Base-by-base conservation (phyloP, 1,284 basidiomycete genomes). In the Puccinia hordei region DNA sequence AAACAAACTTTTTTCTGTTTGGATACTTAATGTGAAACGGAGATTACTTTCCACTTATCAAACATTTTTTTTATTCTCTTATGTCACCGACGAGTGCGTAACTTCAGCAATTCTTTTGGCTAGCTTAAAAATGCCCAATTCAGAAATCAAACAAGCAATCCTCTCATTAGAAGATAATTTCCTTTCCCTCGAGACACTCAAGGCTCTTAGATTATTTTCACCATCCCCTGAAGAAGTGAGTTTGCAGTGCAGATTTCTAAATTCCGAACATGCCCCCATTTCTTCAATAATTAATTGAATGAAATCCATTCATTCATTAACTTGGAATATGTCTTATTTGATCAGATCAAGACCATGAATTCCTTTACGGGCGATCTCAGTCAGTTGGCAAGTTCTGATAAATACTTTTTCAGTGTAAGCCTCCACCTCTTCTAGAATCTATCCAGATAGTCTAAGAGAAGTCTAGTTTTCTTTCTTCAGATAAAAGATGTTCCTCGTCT, bases 321-420 rank as follows among this genome's bases (percentile, higher is more conserved):
- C 89, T 88, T 0, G 91, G 22, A 3, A 51, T 3, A 5, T 55
- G 13, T 9, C 53, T 6, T 69, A 17, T 1, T 46, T 13, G 0
- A 51, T 35, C 49, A 79, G 76, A 69, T 79, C 30, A 55, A 71
- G 6, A 44, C 66, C 1, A 71, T 79, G 53, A 46, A 79, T 93
- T 81, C 82, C 81, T 27, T 38, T 81, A 13, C 17, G 69, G 22
- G 41, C 19, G 9, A 81, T 83, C 87, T 91, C 24, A 87, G 87
- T 80, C 91, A 91, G 85, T 88, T 94, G 5, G 90, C 92, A 4
- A 93, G 92, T 83, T 90, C 93, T 24, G 94, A 97, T 84, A 91
- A 91, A 84, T 95, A 92, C 86, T 92, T 95, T 84, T 87, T 88
- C 80, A 89, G 92, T 88, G 92, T 92, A 81, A 82, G 86, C 30